Conservation (phyloP, 169 alveolate genomes). For the Cryptosporidium andersoni region DNA sequence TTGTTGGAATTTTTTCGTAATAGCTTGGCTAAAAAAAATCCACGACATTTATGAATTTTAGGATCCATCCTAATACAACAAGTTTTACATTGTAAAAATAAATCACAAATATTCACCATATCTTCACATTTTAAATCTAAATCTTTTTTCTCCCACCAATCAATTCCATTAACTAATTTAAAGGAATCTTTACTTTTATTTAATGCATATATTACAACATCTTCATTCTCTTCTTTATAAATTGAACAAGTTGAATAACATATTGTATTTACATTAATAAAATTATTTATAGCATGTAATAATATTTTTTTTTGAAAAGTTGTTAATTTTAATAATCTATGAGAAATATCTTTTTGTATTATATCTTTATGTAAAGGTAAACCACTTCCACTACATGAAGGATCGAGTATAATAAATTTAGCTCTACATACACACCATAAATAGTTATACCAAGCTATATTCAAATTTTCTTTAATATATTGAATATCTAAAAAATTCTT, state of each 20-base stretch:
- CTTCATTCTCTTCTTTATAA: constrained; percentile 77
- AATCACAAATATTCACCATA: background rate
- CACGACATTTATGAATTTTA: constrained; percentile 73
- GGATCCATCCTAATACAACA: constrained; percentile 37
- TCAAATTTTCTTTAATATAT: background rate
- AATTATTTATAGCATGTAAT: constrained; percentile 73
- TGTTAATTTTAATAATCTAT: constrained; percentile 71
- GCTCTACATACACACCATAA: constrained; percentile 1
- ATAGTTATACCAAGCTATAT: constrained; percentile 51
- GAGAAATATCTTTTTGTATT: background rate
- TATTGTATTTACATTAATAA: constrained; percentile 60
- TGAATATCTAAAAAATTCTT: constrained; percentile 16
- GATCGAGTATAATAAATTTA: constrained; percentile 72
- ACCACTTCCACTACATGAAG: constrained; percentile 81
- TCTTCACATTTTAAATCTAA: background rate
- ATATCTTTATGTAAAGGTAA: constrained; percentile 71
- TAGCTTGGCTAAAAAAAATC: constrained; percentile 75
- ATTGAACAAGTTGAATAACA: constrained; percentile 79
- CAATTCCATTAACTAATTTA: constrained; percentile 20
- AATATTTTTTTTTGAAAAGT: constrained; percentile 73
- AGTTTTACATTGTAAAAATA: background rate
- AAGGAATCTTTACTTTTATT: constrained; percentile 1
- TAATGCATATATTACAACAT: constrained; percentile 65
- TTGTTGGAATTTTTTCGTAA: background rate
- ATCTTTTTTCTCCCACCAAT: constrained; percentile 5